Evolutionary conservation across 257 asterid species (phyloP), one percentile per base, ranked within the genome.

Genomic region (Oldenlandia corymbosa): DNA sequence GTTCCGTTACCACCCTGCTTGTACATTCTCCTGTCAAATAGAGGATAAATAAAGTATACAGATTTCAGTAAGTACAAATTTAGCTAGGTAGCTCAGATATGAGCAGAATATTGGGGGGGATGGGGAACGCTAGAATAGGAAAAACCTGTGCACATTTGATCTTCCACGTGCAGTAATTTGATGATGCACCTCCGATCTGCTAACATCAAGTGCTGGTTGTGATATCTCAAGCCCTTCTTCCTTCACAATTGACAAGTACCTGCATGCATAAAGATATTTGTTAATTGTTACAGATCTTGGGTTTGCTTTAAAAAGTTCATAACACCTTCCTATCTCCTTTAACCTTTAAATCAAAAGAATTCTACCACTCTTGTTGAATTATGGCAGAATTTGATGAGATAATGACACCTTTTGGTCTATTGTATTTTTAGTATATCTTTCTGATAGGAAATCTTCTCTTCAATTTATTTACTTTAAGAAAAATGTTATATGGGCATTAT

Each of bases 191-290:
- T 91, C 90, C 41, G 97, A 91, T 68, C 78, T 53, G 0, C 43
- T 66, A 4, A 70, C 36, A 24, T 88, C 96, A 20, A 88, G 95
- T 39, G 90, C 96, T 31, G 98, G 96, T 63, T 88, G 98, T 66
- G 98, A 91, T 73, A 91, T 91, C 74, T 91, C 90, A 7, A 85
- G 79, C 43, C 94, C 93, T 84, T 91, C 90, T 0, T 71, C 77
- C 69, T 71, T 83, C 77, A 88, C 88, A 31, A 91, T 91, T 21
- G 86, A 76, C 42, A 91, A 46, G 65, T 91, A 88, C 71, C 97
- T 87, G 70, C 51, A 61, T 24, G 55, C 24, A 27, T 67, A 5
- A 20, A 27, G 65, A 34, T 9, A 34, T 34, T 18, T 42, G 34
- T 14, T 52, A 11, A 53, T n/a, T n/a, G n/a, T n/a, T n/a, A 5